Conservation (phyloP, 331 rosid genomes). For the Saraca asoca region DNA sequence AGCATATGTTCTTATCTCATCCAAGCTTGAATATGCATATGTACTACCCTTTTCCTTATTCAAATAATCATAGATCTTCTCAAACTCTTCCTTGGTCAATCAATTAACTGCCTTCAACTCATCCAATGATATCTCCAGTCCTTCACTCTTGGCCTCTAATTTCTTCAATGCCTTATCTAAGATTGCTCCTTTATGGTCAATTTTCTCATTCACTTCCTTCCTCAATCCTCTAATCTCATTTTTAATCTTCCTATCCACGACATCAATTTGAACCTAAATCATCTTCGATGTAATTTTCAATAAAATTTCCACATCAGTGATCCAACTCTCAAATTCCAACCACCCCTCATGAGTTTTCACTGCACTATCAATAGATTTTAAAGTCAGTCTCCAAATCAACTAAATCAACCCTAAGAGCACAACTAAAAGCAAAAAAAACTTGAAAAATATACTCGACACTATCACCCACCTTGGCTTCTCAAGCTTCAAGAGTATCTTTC, state of each 20-base stretch:
- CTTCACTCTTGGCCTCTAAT: too few species aligned
- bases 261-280: constrained; percentile 84
- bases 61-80: constrained; percentile 56
- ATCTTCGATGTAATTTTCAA: constrained; percentile 62
- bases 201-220: too few species aligned
- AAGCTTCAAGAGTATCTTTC: constrained; percentile 41
- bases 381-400: constrained; percentile 53
- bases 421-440: constrained; percentile 56
- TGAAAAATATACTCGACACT: constrained; percentile 51
- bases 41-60: constrained; percentile 44
- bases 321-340: constrained; percentile 68
- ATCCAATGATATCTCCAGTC: constrained; percentile 56
- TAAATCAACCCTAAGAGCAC: constrained; percentile 60
- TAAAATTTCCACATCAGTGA: constrained; percentile 66
- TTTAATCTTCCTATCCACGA: constrained; percentile 73
- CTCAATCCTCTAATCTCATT: constrained; percentile 60
- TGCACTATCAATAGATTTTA: constrained; percentile 41
- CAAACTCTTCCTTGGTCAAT: constrained; percentile 76
- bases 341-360: constrained; percentile 44
- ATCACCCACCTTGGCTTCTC: constrained; percentile 71
- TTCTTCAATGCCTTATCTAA: too few species aligned
- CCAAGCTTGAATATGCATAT: constrained; percentile 53
- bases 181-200: too few species aligned
- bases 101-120: constrained; percentile 63
- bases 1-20: constrained; percentile 72